These are phyloP conservation scores for Dendrocalamus latiflorus DNA, from an alignment of 202 grass and related monocot genomes.

Conservation along the genomic window DNA sequence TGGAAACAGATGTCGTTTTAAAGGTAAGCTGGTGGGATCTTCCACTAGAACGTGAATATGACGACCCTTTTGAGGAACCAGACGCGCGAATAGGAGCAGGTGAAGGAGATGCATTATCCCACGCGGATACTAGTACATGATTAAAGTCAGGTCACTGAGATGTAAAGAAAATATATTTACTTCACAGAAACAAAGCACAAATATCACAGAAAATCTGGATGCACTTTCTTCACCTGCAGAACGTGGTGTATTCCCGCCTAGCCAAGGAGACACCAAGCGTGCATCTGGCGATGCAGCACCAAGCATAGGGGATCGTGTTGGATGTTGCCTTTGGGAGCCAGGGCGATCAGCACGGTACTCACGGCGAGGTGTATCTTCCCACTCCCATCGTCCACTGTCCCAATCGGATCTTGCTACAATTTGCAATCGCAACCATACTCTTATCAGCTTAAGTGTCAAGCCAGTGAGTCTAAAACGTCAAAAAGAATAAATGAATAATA, in stretches of 20 bases:
- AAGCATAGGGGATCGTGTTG: conserved; percentile 74
- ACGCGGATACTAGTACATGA: conserved; percentile 55
- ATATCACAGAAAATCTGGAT: not conserved
- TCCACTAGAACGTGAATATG: conserved; percentile 50
- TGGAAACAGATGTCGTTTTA: conserved; percentile 31
- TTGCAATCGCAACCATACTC: conserved; percentile 1
- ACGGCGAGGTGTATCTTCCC: conserved; percentile 88
- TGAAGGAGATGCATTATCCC: conserved; percentile 80
- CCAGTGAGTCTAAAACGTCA: not conserved
- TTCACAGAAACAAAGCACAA: conserved; percentile 19
- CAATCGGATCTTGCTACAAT: conserved; percentile 75
- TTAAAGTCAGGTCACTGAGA: not conserved
- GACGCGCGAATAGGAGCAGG: conserved; percentile 72
- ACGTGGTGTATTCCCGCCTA: conserved; percentile 63
- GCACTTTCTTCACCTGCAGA: conserved; percentile 40
- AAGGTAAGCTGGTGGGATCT: conserved; percentile 64
- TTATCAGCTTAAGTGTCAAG: conserved; percentile 8
- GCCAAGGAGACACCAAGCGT: conserved; percentile 88
- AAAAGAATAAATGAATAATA: conserved; percentile 17
- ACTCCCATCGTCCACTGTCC: conserved; percentile 86
- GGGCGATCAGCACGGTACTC: conserved; percentile 53
- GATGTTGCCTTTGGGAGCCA: conserved; percentile 47
- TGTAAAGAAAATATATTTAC: conserved; percentile 3
- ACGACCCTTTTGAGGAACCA: conserved; percentile 75
- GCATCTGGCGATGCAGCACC: conserved; percentile 89